Conservation (phyloP, 441 rosid genomes). For the Bruguiera hainesii region DNA sequence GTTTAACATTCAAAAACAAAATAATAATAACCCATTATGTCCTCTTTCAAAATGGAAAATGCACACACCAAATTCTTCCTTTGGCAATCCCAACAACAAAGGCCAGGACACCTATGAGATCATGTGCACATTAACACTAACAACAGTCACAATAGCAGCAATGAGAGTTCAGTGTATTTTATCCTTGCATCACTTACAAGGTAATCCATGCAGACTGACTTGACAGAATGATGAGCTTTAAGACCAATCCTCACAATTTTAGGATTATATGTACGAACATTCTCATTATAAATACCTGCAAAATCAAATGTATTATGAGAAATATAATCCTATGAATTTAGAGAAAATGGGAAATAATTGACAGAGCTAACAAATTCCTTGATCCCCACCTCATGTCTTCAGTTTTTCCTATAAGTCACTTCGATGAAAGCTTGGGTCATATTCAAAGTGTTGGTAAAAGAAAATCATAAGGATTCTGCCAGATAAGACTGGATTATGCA, state of each 20-base stretch:
- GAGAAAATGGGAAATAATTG: background rate
- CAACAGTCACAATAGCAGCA: background rate
- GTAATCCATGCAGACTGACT: conserved; percentile 79
- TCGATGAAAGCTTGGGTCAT: no score
- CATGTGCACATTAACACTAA: background rate
- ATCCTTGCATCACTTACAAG: conserved; percentile 54
- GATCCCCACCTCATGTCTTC: no score
- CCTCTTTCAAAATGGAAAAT: background rate
- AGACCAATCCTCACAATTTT: conserved; percentile 96
- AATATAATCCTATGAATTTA: conserved; percentile 1
- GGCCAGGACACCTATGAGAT: background rate
- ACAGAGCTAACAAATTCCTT: background rate
- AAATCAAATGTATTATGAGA: background rate
- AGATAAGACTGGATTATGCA: no score
- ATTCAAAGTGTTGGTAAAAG: no score
- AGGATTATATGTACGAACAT: conserved; percentile 64
- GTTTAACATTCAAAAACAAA: no score
- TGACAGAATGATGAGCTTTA: conserved; percentile 85
- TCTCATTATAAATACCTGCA: conserved; percentile 85
- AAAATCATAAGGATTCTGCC: no score
- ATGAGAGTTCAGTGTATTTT: conserved; percentile 6
- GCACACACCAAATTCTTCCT: background rate
- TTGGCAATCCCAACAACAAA: background rate
- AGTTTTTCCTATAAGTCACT: no score
- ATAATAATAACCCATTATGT: background rate